Evolutionary conservation across 176 grass and related monocot genomes (phyloP), one percentile per base, ranked within the genome.

Genomic region (Phragmites australis): DNA sequence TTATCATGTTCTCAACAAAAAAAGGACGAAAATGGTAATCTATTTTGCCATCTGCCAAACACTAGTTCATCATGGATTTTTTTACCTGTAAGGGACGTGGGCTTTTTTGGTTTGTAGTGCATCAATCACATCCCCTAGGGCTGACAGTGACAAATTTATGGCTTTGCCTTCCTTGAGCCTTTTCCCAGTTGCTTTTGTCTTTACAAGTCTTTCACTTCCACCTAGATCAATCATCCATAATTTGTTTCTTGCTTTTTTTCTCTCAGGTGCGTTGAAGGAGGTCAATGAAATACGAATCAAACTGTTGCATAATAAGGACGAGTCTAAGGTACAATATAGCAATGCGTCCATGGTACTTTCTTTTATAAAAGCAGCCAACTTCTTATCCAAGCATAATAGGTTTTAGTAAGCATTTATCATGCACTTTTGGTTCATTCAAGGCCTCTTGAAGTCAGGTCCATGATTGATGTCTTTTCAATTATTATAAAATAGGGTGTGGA

Each of bases 191-290:
- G 92, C 95, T 89, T 93, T 85, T 71, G 95, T 98, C 86, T 98
- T 98, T 80, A 98, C 87, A 44, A 94, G 85, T 46, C 92, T 84
- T 80, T 98, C 95, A 40, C 95, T 98, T 78, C 95, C 95, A 74
- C 95, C 95, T 39, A 98, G 85, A 93, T 98, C 95, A 75, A 98
- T 81, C 95, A 98, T 91, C 95, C 95, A 98, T 82, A 98, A 69
- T 78, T 98, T 98, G 83, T 91, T 98, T 71, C 77, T 93, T 77
- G 62, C 81, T 48, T 70, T 93, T 91, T 65, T 88, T 72, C 95
- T 98, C 83, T 93, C 90, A 61, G 75, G 75, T 12, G 81, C 53
- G 44, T 82, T 74, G 43, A 81, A 77, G 78, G 81, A 93, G 68
- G 81, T 94, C 74, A 94, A 77, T 85, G 90, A 85, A 78, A 98